Percentiles rank a stretch among this genome's conserved stretches.
These are phyloP conservation scores for Phytophthora chlamydospora DNA, from an alignment of 352 stramenopile species.

Conservation along the genomic window DNA sequence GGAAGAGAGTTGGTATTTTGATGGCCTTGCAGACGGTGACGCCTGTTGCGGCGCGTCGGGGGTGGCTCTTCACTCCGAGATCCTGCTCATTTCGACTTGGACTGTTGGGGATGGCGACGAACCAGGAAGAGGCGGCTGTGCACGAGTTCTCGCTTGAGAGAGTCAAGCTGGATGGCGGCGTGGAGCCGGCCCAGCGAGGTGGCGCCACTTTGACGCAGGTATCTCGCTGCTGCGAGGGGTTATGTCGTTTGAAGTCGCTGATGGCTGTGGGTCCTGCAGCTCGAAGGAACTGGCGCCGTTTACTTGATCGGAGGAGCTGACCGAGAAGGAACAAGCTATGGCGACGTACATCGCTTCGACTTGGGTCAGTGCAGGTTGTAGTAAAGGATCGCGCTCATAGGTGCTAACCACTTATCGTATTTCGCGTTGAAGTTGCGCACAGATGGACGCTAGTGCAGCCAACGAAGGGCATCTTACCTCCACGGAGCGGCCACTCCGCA, in stretches of 20 bases:
- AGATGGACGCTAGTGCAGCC: constrained; percentile 33
- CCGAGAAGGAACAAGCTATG: constrained; percentile 56
- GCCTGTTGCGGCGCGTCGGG: neutral
- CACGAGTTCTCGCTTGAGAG: constrained; percentile 6
- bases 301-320: constrained; percentile 74
- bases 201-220: constrained; percentile 65
- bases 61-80: constrained; percentile 19
- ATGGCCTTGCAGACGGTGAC: constrained; percentile 13
- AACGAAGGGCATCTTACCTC: constrained; percentile 27
- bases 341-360: constrained; percentile 62
- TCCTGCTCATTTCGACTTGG: constrained; percentile 21
- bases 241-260: neutral
- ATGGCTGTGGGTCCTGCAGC: constrained; percentile 11
- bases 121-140: constrained; percentile 3
- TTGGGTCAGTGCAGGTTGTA: constrained; percentile 31
- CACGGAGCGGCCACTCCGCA: constrained; percentile 70
- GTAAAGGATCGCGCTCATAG: no score
- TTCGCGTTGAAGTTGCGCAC: constrained; percentile 6
- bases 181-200: constrained; percentile 39
- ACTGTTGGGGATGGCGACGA: constrained; percentile 2
- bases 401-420: neutral
- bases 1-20: neutral
- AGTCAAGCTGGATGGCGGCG: constrained; percentile 6
- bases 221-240: neutral
- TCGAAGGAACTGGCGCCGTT: constrained; percentile 36